Evolutionary conservation across 1,284 basidiomycete species (phyloP), one percentile per base, ranked within the genome.

Genomic region (Heterobasidion annosum): DNA sequence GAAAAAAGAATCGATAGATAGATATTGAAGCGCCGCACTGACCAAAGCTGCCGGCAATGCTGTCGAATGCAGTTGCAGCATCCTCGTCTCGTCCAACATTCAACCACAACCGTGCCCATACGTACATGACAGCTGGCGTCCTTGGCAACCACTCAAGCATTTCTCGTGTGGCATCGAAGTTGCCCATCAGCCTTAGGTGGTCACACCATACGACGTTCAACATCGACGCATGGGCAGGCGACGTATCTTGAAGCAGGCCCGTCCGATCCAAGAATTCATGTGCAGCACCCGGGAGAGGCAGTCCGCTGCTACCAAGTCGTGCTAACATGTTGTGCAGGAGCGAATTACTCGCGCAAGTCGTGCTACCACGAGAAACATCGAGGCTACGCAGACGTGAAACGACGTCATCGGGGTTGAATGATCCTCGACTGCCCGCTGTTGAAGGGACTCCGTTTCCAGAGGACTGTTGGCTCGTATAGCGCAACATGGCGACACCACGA

Each of bases 21-120:
- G n/a, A 4, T 43, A 47, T 13, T 9, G 34, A 51, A 55, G 35
- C 45, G 6, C 55, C 53, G 51, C 51, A 59, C 83, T 68, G 65
- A 94, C 93, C 88, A 59, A 92, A 86, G 59, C 77, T 81, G 43
- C 83, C 83, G 12, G 86, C 85, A n/a, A 93, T 73, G 59, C 82
- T 83, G 67, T 93, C 83, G 58, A 98, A 74, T 37, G 83, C 67
- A 48, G 70, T 70, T 0, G 82, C 79, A 1, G 91, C 89, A 61
- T 92, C 88, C 54, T 92, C 91, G 13, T 80, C 73, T 16, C 85
- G 76, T 2, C 87, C 86, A n/a, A 82, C 69, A 57, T 83, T 78
- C 48, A 94, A 68, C 71, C 78, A 81, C 12, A 92, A 74, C 59
- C 83, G 73, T 1, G 83, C 88, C 50, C 77, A 76, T 32, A 93